Evolutionary conservation across 176 grass and related monocot species (phyloP).

Genomic region (Triticum monococcum): DNA sequence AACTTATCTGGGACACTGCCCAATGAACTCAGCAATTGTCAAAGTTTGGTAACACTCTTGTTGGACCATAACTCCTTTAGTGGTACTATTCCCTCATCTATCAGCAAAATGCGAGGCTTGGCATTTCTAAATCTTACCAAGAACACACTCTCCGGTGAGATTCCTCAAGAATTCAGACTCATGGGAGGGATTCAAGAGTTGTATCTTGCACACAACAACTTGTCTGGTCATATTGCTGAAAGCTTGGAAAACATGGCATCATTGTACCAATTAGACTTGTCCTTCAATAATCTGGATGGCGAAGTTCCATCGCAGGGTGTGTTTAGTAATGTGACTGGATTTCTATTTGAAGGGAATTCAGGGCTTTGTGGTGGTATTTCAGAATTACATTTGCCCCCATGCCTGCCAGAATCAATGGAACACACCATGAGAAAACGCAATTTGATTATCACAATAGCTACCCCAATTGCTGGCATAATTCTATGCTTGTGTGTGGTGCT

Average conservation of each 20-base stretch:
- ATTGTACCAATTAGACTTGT: conserved; percentile 36
- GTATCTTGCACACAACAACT: conserved; percentile 43
- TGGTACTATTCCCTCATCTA: conserved; percentile 34
- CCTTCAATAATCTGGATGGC: conserved; percentile 53
- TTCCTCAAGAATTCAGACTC: conserved; percentile 44
- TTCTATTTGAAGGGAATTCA: neutral
- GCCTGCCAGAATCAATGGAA: neutral
- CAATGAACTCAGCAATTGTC: conserved; percentile 25
- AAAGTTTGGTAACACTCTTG: conserved; percentile 37
- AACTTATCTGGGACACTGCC: conserved; percentile 8
- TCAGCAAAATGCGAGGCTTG: conserved; percentile 37
- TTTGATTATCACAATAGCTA: neutral
- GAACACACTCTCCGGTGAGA: conserved; percentile 39
- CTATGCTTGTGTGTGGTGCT: neutral
- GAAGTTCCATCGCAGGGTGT: conserved; percentile 34
- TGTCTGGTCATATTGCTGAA: conserved; percentile 44
- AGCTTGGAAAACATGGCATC: conserved; percentile 16
- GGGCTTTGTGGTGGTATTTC: neutral
- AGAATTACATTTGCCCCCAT: neutral
- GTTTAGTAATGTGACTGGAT: conserved; percentile 36
- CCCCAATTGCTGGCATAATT: neutral
- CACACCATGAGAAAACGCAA: neutral
- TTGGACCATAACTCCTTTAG: conserved; percentile 47
- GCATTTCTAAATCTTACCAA: conserved; percentile 30
- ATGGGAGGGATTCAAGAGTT: conserved; percentile 37